Evolutionary conservation across 768 basidiomycete genomes (phyloP).

Genomic region (Nevesoporus exiguus): DNA sequence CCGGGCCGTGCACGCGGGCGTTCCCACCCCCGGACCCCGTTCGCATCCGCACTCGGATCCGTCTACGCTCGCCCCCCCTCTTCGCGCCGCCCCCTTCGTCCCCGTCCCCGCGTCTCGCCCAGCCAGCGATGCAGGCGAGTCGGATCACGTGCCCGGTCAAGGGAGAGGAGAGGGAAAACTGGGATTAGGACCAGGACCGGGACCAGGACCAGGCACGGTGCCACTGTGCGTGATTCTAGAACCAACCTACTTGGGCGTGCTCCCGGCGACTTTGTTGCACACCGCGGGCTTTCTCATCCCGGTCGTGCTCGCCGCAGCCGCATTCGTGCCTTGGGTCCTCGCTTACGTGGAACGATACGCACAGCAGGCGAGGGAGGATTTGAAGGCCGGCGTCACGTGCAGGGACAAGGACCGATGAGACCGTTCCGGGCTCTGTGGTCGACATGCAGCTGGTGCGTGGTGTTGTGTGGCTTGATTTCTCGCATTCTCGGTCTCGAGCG

Average conservation of each 20-base stretch:
- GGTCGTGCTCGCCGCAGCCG: constrained; percentile 25
- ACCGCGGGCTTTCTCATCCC: constrained; percentile 29
- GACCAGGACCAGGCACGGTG: too few relatives aligned
- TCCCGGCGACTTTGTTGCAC: constrained; percentile 52
- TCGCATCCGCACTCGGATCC: not conserved
- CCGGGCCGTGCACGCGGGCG: constrained; percentile 49
- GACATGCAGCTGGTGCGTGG: constrained; percentile 29
- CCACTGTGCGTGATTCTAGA: constrained; percentile 56
- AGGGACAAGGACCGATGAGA: constrained; percentile 22
- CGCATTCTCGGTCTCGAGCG: not conserved
- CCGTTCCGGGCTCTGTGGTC: not conserved
- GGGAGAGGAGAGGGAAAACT: not conserved
- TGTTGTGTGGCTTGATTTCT: constrained; percentile 6
- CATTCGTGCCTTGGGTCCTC: constrained; percentile 15
- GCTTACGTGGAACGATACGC: constrained; percentile 22
- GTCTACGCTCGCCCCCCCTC: not conserved
- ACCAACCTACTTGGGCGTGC: constrained; percentile 53
- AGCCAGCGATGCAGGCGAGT: too few relatives aligned
- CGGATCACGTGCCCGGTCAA: not conserved
- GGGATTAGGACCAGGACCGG: too few relatives aligned
- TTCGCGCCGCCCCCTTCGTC: too few relatives aligned
- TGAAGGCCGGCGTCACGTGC: not conserved
- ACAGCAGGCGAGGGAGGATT: constrained; percentile 26
- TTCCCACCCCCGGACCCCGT: constrained; percentile 39
- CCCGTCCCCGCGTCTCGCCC: too few relatives aligned